These are phyloP conservation scores for Russula sp. DNA, from an alignment of 768 basidiomycete species.

Conservation along the genomic window DNA sequence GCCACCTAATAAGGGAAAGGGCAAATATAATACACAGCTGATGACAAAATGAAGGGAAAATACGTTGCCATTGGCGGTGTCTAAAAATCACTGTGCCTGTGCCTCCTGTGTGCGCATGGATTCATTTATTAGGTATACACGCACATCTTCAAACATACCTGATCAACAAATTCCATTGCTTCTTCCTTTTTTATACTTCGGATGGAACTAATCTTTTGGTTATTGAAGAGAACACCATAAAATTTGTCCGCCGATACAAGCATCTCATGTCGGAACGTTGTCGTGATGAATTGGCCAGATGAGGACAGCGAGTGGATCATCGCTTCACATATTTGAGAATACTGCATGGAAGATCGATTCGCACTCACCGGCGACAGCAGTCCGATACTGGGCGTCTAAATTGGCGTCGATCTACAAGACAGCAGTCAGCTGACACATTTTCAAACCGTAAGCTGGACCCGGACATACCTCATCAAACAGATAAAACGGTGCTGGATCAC, in stretches of 20 bases:
- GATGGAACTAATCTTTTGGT: constrained; percentile 90
- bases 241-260: constrained; percentile 92
- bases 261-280: constrained; percentile 98
- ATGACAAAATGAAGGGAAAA: background rate
- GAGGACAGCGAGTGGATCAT: constrained; percentile 92
- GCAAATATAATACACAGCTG: background rate
- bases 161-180: constrained; percentile 92
- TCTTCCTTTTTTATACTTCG: constrained; percentile 82
- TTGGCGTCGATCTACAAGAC: constrained; percentile 83
- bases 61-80: background rate
- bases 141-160: constrained; percentile 36
- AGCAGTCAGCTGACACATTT: background rate
- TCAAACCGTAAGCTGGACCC: background rate
- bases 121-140: background rate
- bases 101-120: constrained; percentile 34
- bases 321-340: constrained; percentile 32
- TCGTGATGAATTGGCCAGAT: constrained; percentile 94
- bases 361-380: constrained; percentile 83
- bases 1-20: background rate
- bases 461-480: constrained; percentile 84
- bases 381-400: constrained; percentile 94
- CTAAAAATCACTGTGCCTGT: constrained; percentile 35
- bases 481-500: constrained; percentile 98
- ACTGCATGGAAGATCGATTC: background rate
- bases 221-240: constrained; percentile 94